Evolutionary conservation across 2,329 filamentous ascomycete species (phyloP).

Genomic region (Ophiostoma populinum): DNA sequence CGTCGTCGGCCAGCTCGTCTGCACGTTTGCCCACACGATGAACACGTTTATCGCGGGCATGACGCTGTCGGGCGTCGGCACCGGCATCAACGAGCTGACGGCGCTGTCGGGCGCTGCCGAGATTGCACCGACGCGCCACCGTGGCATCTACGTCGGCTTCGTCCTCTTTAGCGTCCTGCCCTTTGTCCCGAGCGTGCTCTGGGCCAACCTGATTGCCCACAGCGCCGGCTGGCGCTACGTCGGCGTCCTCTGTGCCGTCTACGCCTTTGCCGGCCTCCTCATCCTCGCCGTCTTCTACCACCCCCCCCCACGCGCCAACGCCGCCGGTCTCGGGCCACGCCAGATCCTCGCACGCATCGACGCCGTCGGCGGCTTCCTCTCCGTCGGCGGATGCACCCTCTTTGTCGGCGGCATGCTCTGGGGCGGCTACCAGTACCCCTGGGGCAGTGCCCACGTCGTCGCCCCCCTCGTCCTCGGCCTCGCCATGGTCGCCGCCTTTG

Average conservation of each 20-base stretch:
- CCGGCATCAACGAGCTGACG: conserved; percentile 51
- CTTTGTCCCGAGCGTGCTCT: conserved; percentile 44
- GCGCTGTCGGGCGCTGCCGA: conserved; percentile 51
- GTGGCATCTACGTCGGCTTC: conserved; percentile 43
- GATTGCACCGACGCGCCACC: conserved; percentile 45
- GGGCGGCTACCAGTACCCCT: conserved; percentile 20
- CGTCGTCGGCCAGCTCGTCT: conserved; percentile 41
- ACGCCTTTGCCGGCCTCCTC: conserved; percentile 32
- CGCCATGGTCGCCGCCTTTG: conserved; percentile 30
- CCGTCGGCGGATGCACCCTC: conserved; percentile 29
- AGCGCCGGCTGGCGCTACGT: conserved; percentile 36
- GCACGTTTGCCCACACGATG: conserved; percentile 39
- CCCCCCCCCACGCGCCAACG: conserved; percentile 29
- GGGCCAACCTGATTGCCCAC: conserved; percentile 33
- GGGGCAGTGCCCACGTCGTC: conserved; percentile 27
- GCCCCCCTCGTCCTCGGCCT: conserved; percentile 32
- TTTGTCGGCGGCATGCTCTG: conserved; percentile 31
- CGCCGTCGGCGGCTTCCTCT: conserved; percentile 31
- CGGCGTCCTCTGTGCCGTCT: conserved; percentile 33
- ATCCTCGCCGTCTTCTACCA: conserved; percentile 34
- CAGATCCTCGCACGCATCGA: conserved; percentile 29
- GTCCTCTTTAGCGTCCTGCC: conserved; percentile 45
- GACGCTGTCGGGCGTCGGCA: conserved; percentile 42
- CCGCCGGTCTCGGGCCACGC: conserved; percentile 18
- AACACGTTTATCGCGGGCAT: conserved; percentile 39